phyloP scores from a whole-genome alignment of 2,329 filamentous ascomycete species.

The Pezicula rhizophila region DNA sequence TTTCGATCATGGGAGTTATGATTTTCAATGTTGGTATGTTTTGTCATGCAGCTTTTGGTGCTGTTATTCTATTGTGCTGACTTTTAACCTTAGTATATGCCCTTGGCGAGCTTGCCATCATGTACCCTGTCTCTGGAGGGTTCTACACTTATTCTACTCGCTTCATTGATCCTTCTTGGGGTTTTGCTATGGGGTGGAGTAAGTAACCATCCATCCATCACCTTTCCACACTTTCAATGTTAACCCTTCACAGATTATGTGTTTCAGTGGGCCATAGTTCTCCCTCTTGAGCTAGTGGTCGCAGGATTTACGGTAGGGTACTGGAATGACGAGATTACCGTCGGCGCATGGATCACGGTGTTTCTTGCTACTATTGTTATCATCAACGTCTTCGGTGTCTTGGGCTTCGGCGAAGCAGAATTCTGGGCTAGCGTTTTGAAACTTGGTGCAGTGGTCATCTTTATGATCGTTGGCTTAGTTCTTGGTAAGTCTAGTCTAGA shows the following conservation, averaged over 20 bases:
- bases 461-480: slow-evolving; percentile 55
- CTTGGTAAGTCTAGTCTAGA: slow-evolving; percentile 25
- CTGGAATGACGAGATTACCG: slow-evolving; percentile 54
- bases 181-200: slow-evolving; percentile 91
- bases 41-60: no score
- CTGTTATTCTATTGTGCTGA: no score
- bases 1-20: slow-evolving; percentile 73
- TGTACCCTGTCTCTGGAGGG: slow-evolving; percentile 87
- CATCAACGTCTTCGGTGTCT: slow-evolving; percentile 86
- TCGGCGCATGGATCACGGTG: slow-evolving; percentile 73
- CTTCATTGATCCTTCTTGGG: slow-evolving; percentile 89
- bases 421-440: slow-evolving; percentile 85
- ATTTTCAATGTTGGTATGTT: slow-evolving; percentile 56
- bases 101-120: slow-evolving; percentile 81
- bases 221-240: neutral
- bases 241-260: slow-evolving; percentile 52
- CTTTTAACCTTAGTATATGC: slow-evolving; percentile 56
- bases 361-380: slow-evolving; percentile 70
- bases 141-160: slow-evolving; percentile 91
- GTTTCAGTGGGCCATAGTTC: slow-evolving; percentile 75
- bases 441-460: slow-evolving; percentile 64
- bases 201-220: slow-evolving; percentile 35
- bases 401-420: slow-evolving; percentile 82
- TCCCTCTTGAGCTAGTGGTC: slow-evolving; percentile 81
- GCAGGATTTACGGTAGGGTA: slow-evolving; percentile 77